phyloP scores from a whole-genome alignment of 495 filamentous ascomycete species.

The Xylaria flabelliformis region DNA sequence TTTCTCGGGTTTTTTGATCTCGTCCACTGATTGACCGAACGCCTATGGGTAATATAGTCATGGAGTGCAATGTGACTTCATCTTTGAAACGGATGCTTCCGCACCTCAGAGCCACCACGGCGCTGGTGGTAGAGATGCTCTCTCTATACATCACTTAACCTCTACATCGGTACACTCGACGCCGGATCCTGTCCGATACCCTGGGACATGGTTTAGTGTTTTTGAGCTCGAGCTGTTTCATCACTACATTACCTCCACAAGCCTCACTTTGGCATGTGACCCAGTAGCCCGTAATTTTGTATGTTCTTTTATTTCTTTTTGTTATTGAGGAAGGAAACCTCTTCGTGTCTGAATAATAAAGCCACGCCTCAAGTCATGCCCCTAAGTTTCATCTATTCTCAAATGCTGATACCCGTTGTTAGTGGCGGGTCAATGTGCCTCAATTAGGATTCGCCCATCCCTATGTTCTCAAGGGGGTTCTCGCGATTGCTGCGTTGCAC shows the following conservation, averaged over 20 bases:
- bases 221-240: constrained; percentile 40
- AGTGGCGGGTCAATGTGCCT: constrained; percentile 49
- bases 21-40: not conserved
- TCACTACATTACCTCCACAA: constrained; percentile 36
- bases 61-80: constrained; percentile 21
- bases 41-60: constrained; percentile 5
- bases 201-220: constrained; percentile 28
- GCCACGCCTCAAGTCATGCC: not conserved
- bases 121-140: constrained; percentile 7
- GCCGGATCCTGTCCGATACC: not conserved
- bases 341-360: not conserved
- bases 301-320: not conserved
- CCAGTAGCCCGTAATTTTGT: constrained; percentile 32
- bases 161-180: constrained; percentile 13
- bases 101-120: not conserved
- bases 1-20: too few species aligned
- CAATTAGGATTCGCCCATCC: constrained; percentile 53
- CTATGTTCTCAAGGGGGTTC: constrained; percentile 59
- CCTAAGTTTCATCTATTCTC: not conserved
- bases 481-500: constrained; percentile 58
- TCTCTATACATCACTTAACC: constrained; percentile 23
- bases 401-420: not conserved
- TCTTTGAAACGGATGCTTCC: not conserved
- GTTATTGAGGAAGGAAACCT: not conserved
- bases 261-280: constrained; percentile 32